Conservation (phyloP, 2,329 filamentous ascomycete genomes). For the Fusarium sacchari region DNA sequence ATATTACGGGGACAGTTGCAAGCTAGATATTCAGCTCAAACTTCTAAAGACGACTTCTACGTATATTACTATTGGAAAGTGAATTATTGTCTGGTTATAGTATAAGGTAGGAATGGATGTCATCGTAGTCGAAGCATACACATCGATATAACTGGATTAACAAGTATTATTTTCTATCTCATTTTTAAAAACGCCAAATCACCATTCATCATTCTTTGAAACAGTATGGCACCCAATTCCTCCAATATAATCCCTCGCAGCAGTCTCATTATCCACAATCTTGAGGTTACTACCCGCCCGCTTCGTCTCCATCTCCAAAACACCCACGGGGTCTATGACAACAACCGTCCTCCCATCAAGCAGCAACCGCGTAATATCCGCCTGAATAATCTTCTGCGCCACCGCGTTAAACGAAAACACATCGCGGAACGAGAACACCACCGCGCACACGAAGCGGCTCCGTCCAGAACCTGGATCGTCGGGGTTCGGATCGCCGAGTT, state of each 20-base stretch:
- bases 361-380: conserved; percentile 42
- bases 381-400: conserved; percentile 45
- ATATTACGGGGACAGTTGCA: not conserved
- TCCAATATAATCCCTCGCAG: conserved; percentile 45
- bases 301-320: conserved; percentile 37
- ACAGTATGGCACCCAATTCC: conserved; percentile 45
- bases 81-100: too few relatives aligned
- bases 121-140: accelerated
- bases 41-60: not conserved
- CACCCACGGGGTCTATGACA: conserved; percentile 44
- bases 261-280: conserved; percentile 41
- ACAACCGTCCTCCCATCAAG: conserved; percentile 42
- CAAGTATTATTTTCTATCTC: not conserved
- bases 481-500: conserved; percentile 36
- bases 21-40: not conserved
- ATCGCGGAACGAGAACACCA: conserved; percentile 48
- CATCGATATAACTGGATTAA: accelerated
- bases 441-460: conserved; percentile 42
- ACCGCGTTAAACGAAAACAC: conserved; percentile 47
- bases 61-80: too few relatives aligned
- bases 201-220: conserved; percentile 39
- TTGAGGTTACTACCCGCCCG: conserved; percentile 13
- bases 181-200: accelerated
- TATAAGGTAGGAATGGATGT: accelerated
- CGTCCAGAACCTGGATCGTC: conserved; percentile 43